Conservation (phyloP, 129 eudicot species). For the Erigeron canadensis region DNA sequence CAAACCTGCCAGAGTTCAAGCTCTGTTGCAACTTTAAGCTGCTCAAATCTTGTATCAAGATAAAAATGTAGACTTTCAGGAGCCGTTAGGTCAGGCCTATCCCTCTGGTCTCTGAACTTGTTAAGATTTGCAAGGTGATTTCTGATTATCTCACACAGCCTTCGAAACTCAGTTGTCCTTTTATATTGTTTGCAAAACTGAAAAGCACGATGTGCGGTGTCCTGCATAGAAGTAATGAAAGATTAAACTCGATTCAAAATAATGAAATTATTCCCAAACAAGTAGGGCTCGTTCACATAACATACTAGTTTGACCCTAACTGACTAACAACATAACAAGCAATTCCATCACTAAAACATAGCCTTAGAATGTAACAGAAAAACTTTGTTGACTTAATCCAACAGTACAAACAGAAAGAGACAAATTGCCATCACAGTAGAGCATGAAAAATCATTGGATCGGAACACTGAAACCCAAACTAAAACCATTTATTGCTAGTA, state of each 20-base stretch:
- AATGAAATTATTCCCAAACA: background rate
- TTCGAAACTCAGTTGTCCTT: conserved; percentile 81
- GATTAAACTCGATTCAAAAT: background rate
- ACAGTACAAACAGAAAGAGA: background rate
- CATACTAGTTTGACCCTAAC: background rate
- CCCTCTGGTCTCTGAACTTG: conserved; percentile 91
- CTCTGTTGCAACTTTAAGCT: conserved; percentile 94
- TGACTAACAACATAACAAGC: background rate
- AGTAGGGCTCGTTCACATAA: background rate
- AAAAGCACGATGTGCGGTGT: conserved; percentile 94
- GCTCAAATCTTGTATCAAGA: conserved; percentile 94
- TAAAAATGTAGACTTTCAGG: conserved; percentile 90
- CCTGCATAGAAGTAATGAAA: conserved; percentile 36
- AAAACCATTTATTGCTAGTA: background rate
- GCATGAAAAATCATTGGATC: background rate
- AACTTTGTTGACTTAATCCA: background rate
- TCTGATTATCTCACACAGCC: conserved; percentile 94
- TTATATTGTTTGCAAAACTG: conserved; percentile 97
- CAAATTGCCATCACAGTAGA: background rate
- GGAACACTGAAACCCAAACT: background rate
- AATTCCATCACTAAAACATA: background rate
- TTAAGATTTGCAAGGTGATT: conserved; percentile 93
- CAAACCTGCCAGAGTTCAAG: conserved; percentile 97
- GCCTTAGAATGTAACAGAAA: background rate
- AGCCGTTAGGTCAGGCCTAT: conserved; percentile 87